A percentile compares a stretch with the other conserved stretches of the same genome.
Conservation (phyloP, 768 basidiomycete species). For the Lactarius vividus region DNA sequence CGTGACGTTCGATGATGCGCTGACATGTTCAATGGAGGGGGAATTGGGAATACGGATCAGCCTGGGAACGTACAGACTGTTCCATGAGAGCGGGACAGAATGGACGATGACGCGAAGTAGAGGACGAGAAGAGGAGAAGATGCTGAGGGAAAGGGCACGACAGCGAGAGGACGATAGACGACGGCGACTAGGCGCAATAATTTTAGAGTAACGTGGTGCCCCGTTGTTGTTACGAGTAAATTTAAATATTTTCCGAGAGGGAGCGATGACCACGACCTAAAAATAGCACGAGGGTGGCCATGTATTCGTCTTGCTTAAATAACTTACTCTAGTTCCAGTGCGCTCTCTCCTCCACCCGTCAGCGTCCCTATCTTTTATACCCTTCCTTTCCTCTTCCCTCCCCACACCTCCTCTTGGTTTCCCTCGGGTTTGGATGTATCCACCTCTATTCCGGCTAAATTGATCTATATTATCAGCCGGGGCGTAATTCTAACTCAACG, state of each 20-base stretch:
- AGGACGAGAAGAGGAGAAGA: conserved; percentile 36
- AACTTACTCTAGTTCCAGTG: neutral
- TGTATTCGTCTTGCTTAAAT: too few relatives aligned
- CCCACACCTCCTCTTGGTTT: neutral
- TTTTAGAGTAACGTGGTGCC: neutral
- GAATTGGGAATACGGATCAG: conserved; percentile 56
- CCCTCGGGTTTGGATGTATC: neutral
- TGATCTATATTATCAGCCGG: neutral
- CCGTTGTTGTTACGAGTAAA: neutral
- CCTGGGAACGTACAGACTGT: conserved; percentile 60
- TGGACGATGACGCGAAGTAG: conserved; percentile 48
- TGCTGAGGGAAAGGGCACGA: conserved; percentile 40
- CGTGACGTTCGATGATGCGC: conserved; percentile 39
- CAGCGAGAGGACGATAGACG: conserved; percentile 56
- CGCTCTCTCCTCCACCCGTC: neutral
- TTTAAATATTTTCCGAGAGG: too few relatives aligned
- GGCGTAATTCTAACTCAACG: neutral
- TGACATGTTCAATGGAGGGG: conserved; percentile 35
- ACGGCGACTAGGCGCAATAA: conserved; percentile 32
- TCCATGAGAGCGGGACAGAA: conserved; percentile 67
- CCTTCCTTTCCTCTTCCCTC: neutral
- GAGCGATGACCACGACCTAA: neutral
- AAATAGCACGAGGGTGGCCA: neutral
- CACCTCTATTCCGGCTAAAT: neutral
- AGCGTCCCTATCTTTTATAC: neutral